Evolutionary conservation across 768 basidiomycete genomes (phyloP), one percentile per base, ranked within the genome.

Genomic region (Pulveroboletus sp.): DNA sequence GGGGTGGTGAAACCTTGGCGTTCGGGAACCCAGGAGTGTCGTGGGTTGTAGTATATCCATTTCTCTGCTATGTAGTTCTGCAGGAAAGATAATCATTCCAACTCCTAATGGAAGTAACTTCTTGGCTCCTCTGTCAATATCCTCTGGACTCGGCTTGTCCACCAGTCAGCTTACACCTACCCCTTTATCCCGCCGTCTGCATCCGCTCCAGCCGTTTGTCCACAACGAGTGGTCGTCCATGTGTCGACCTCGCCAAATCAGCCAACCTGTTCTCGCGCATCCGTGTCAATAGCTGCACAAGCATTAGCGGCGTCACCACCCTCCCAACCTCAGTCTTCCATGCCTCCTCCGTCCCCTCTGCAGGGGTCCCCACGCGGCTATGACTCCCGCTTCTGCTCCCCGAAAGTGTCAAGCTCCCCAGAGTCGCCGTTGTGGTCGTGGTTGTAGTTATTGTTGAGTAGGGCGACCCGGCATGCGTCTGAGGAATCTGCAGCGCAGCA

Each of bases 141-240:
- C n/a, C n/a, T n/a, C n/a, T n/a, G n/a, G n/a, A n/a, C n/a, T n/a
- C n/a, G n/a, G n/a, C n/a, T n/a, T n/a, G n/a, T n/a, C n/a, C n/a
- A n/a, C n/a, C n/a, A n/a, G n/a, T n/a, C n/a, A n/a, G n/a, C n/a
- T n/a, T n/a, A n/a, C n/a, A n/a, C n/a, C n/a, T n/a, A n/a, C n/a
- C n/a, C n/a, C n/a, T n/a, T n/a, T n/a, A n/a, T n/a, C n/a, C n/a
- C n/a, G n/a, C n/a, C n/a, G n/a, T n/a, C n/a, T n/a, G n/a, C 5
- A 84, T 75, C 63, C 86, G 74, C 64, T 87, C 87, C 58, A 90
- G 62, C 69, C 85, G 75, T 68, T 85, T 87, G 65, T 90, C 88
- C 6, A 87, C 75, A 2, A 75, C 78, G 21, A 77, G 68, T 0
- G 79, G 75, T 32, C 80, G 66, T 14, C 76, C 79, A 43, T 64